A percentile compares a stretch with the other conserved stretches of the same genome.
These are phyloP conservation scores for Clarireedia paspali DNA, from an alignment of 2,329 filamentous ascomycete species.

Conservation along the genomic window DNA sequence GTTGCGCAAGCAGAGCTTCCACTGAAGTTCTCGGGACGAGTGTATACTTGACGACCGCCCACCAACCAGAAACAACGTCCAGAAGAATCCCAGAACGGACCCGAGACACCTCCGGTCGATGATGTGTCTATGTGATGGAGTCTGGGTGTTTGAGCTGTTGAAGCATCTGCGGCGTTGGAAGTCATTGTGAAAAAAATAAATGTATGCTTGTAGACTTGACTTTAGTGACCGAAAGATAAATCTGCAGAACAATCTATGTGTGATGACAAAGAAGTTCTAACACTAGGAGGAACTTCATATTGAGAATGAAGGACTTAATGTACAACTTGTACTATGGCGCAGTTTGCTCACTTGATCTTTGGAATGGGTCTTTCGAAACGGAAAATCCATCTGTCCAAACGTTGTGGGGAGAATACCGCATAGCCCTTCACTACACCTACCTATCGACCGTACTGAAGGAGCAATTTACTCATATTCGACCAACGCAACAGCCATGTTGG, in stretches of 20 bases:
- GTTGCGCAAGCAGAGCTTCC: conserved; percentile 9
- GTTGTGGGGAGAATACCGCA: not conserved
- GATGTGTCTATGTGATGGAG: conserved; percentile 4
- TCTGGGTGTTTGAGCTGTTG: not conserved
- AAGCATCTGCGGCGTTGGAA: not conserved
- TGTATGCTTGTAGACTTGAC: not conserved
- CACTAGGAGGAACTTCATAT: not conserved
- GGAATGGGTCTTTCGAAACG: not conserved
- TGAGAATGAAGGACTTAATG: not conserved
- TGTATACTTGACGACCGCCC: conserved; percentile 7
- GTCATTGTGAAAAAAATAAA: not conserved
- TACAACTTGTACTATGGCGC: not conserved
- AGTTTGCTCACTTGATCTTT: not conserved
- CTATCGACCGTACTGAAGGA: not conserved
- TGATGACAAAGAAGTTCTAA: not conserved
- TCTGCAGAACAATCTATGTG: not conserved
- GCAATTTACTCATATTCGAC: not conserved
- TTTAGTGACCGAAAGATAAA: not conserved
- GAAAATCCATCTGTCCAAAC: not conserved
- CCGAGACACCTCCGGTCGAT: not conserved
- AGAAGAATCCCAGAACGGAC: conserved; percentile 4
- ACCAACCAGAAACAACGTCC: conserved; percentile 6
- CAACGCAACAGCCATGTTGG: not conserved
- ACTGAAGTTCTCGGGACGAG: conserved; percentile 1
- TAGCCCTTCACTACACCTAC: not conserved